These are phyloP conservation scores for Penicillium crystallinum DNA, from an alignment of 495 filamentous ascomycete genomes.

Conservation along the genomic window DNA sequence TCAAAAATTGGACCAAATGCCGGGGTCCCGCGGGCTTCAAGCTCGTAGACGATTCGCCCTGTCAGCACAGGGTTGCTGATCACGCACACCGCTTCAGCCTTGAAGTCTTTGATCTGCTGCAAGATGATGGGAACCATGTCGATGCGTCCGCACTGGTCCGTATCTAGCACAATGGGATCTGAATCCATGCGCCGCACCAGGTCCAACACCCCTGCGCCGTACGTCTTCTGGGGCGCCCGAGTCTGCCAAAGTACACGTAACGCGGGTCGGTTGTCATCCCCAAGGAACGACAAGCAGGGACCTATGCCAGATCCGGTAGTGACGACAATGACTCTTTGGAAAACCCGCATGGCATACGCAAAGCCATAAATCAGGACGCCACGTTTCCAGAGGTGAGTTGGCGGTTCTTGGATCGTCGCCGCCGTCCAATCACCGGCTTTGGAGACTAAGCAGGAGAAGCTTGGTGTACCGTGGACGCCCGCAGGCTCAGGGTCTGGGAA, in stretches of 20 bases:
- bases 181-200: constrained; percentile 47
- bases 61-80: constrained; percentile 73
- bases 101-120: constrained; percentile 48
- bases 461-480: constrained; percentile 16
- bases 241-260: constrained; percentile 59
- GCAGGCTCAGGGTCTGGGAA: constrained; percentile 45
- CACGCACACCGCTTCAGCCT: constrained; percentile 68
- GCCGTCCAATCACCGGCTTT: constrained; percentile 84
- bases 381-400: constrained; percentile 42
- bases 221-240: constrained; percentile 48
- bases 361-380: constrained; percentile 60
- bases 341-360: constrained; percentile 65
- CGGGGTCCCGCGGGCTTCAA: constrained; percentile 63
- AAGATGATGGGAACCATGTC: constrained; percentile 57
- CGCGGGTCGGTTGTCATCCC: constrained; percentile 40
- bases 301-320: constrained; percentile 82
- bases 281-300: constrained; percentile 49
- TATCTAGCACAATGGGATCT: constrained; percentile 52
- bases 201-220: constrained; percentile 47
- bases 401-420: constrained; percentile 55
- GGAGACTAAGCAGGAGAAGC: constrained; percentile 66
- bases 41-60: constrained; percentile 64
- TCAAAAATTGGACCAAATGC: constrained; percentile 81
- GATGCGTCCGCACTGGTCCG: constrained; percentile 41
- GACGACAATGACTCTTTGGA: constrained; percentile 65